Percentiles rank a stretch among this genome's conserved stretches.
These are phyloP conservation scores for Mycena sp. DNA, from an alignment of 1,284 basidiomycete genomes.

Conservation along the genomic window DNA sequence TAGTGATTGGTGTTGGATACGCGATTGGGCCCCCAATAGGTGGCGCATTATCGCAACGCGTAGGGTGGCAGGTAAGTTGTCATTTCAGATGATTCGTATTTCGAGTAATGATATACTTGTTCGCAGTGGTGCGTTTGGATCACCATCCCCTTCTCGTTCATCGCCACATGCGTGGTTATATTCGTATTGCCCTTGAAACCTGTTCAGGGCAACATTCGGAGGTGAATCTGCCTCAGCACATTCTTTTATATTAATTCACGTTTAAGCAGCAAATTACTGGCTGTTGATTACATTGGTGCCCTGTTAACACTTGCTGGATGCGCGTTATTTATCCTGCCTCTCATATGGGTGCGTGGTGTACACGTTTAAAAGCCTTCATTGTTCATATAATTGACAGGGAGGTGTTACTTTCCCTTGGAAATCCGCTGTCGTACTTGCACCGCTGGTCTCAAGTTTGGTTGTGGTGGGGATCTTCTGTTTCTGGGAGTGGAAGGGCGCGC, in stretches of 20 bases:
- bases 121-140: conserved; percentile 75
- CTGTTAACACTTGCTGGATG: conserved; percentile 72
- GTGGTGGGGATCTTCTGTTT: conserved; percentile 70
- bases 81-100: not conserved
- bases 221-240: conserved; percentile 28
- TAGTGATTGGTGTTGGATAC: conserved; percentile 48
- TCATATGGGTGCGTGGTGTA: conserved; percentile 72
- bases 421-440: conserved; percentile 71
- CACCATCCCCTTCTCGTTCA: conserved; percentile 67
- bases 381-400: conserved; percentile 53
- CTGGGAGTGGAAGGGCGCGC: conserved; percentile 80
- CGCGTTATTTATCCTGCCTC: conserved; percentile 71
- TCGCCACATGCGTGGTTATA: conserved; percentile 63
- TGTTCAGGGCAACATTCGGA: conserved; percentile 65
- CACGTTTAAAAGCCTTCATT: not conserved
- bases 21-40: conserved; percentile 69
- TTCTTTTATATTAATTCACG: not conserved
- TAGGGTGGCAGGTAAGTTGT: conserved; percentile 65
- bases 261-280: conserved; percentile 64
- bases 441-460: conserved; percentile 66
- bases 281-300: conserved; percentile 75
- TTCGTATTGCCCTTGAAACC: conserved; percentile 75
- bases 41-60: conserved; percentile 66
- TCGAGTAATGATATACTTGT: not conserved
- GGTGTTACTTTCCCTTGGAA: conserved; percentile 78